Conservation (phyloP, 495 filamentous ascomycete genomes). For the Penicillium cinerascens region DNA sequence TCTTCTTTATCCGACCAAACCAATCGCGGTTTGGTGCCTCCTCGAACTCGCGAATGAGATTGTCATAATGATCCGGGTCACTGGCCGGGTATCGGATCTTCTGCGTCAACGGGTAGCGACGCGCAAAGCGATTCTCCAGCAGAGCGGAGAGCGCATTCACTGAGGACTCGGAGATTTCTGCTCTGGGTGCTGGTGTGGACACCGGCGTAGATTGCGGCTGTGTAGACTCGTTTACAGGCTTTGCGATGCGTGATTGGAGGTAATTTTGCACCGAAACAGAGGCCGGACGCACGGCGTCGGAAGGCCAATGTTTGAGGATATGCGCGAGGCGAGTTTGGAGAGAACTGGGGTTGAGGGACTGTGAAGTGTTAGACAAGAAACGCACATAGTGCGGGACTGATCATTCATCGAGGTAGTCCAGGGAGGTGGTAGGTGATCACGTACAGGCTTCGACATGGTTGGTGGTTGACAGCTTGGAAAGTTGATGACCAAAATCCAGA, state of each 20-base stretch:
- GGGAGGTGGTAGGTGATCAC: background rate
- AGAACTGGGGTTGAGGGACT: conserved; percentile 45
- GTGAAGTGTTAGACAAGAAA: conserved; percentile 12
- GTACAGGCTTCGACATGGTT: conserved; percentile 33
- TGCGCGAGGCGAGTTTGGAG: conserved; percentile 54
- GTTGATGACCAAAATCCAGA: background rate
- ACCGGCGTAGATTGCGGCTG: conserved; percentile 14
- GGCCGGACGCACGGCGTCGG: conserved; percentile 71
- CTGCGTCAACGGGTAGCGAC: conserved; percentile 61
- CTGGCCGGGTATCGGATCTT: conserved; percentile 64
- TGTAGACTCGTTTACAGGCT: conserved; percentile 11
- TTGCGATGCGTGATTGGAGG: conserved; percentile 57
- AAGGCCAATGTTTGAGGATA: conserved; percentile 71
- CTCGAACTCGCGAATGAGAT: conserved; percentile 67
- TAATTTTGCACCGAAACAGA: conserved; percentile 66
- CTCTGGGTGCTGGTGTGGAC: conserved; percentile 15
- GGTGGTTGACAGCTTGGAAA: background rate
- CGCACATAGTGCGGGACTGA: background rate
- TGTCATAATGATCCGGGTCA: conserved; percentile 73
- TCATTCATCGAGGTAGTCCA: background rate
- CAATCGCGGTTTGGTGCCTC: conserved; percentile 64
- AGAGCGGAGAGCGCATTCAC: conserved; percentile 73
- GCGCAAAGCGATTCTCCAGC: conserved; percentile 68
- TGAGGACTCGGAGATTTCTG: conserved; percentile 52
- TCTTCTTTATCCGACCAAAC: conserved; percentile 52